Percentiles rank a stretch among this genome's conserved stretches.
phyloP scores from a whole-genome alignment of 139 green algal genomes.

The Coelastrella sp. region DNA sequence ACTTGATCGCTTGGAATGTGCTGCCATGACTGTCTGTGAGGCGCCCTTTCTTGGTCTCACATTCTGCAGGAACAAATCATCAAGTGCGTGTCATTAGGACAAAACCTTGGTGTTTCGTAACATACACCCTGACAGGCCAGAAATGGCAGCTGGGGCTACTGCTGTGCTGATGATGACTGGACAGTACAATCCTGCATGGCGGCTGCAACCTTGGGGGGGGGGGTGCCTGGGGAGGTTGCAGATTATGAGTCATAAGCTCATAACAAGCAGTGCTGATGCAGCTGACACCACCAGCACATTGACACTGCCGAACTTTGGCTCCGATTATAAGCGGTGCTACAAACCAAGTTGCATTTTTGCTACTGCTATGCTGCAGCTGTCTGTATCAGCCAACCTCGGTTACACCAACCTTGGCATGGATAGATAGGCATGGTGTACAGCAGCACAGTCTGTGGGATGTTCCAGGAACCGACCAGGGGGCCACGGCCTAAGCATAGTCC shows the following conservation, averaged over 20 bases:
- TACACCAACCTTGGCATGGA: not conserved
- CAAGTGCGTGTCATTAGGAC: not conserved
- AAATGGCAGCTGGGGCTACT: not conserved
- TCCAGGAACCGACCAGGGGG: constrained; percentile 23
- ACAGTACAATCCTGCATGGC: not conserved
- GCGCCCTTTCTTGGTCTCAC: not conserved
- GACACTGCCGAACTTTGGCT: no score
- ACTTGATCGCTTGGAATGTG: not conserved
- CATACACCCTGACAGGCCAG: no score
- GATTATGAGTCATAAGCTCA: no score
- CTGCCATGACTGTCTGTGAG: not conserved
- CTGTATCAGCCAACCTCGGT: not conserved
- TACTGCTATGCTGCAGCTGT: no score
- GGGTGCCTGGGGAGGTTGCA: not conserved
- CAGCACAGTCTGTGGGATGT: not conserved
- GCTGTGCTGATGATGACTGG: not conserved
- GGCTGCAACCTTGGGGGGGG: not conserved
- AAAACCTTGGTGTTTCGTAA: not conserved
- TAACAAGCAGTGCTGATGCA: no score
- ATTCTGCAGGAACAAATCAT: not conserved
- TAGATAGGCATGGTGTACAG: constrained; percentile 40
- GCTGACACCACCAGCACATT: no score
- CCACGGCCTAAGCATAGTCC: constrained; percentile 33
- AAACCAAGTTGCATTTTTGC: no score
- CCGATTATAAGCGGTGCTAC: no score